Evolutionary conservation across 768 basidiomycete species (phyloP), one percentile per base, ranked within the genome.

Genomic region (Pisolithus orientalis): DNA sequence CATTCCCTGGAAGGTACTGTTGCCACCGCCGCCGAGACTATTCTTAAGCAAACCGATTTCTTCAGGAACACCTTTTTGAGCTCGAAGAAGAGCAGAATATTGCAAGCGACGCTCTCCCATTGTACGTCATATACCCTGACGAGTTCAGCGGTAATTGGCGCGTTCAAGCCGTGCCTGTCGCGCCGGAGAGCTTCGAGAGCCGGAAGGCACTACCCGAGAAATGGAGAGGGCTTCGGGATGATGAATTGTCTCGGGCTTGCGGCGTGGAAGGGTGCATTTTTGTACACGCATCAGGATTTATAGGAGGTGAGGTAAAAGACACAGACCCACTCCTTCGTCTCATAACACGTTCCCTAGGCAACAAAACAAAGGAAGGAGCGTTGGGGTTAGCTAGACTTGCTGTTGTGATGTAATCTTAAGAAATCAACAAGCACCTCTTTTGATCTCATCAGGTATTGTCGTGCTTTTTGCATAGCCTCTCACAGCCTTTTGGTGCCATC

Each of bases 261-360:
- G 90, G 91, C 2, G 82, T 97, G 54, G 79, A 82, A 0, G 92
- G 85, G 1, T 79, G 94, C 48, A 82, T 96, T 50, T 99, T 99
- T 63, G 84, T 94, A 25, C 96, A 99, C 70, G 92, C 94, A 1
- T 88, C 87, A 53, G 96, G 96, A 7, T 99, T 99, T 68, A 98
- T 94, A 62, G 96, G 96, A 61, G 94, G 94, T 84, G 56, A 55
- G 80, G 31, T 52, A 50, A 53, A 51, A 10, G 44, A 49, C 28
- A 28, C 29, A 47, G 11, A 47, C 17, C 5, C 21, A 24, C 7
- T 6, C 44, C 29, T 34, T 29, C n/a, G 34, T 46, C 21, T 45
- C 21, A n/a, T 27, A 21, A 32, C 34, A 54, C 29, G 38, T 57
- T 46, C 51, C 40, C 5, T 57, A 92, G 90, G 90, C 25, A 94